Percentiles rank a stretch among this genome's conserved stretches.
Evolutionary conservation across 2,329 filamentous ascomycete genomes (phyloP).

Genomic region (Colletotrichum sp.): DNA sequence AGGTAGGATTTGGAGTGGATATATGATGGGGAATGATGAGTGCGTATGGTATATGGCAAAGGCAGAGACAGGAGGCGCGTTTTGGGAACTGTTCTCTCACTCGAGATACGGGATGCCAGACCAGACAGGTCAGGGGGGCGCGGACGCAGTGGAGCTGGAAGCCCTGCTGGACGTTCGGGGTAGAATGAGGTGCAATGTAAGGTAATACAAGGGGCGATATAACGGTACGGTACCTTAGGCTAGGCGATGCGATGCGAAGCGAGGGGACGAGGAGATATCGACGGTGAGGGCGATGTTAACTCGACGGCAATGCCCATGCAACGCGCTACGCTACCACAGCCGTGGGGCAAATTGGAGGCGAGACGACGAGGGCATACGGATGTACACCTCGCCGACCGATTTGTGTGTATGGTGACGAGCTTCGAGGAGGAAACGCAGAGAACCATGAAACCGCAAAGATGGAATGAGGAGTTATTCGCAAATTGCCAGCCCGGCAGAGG

Average conservation of each 20-base stretch:
- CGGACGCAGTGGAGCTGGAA: constrained; percentile 12
- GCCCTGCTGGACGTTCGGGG: constrained; percentile 14
- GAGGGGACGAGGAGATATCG: background rate
- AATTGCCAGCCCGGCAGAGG: background rate
- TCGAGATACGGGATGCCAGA: background rate
- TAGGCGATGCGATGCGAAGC: constrained; percentile 7
- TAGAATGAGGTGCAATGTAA: constrained; percentile 18
- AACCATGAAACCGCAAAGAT: background rate
- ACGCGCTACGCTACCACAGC: constrained; percentile 11
- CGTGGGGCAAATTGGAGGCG: constrained; percentile 12
- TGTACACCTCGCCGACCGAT: background rate
- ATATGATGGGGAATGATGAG: constrained; percentile 28
- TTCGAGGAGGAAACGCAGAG: background rate
- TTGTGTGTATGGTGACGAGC: background rate
- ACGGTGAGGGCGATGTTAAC: background rate
- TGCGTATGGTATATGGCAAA: constrained; percentile 26
- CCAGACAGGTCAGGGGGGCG: background rate
- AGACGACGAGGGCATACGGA: background rate
- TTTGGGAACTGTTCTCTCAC: constrained; percentile 2
- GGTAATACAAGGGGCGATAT: constrained; percentile 17
- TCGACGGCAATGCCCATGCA: constrained; percentile 14
- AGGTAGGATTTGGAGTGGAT: constrained; percentile 39
- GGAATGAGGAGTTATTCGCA: background rate
- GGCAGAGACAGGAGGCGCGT: constrained; percentile 9
- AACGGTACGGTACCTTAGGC: constrained; percentile 12